Evolutionary conservation across 108 stramenopile genomes (phyloP).

Genomic region (Skeletonema grethae): DNA sequence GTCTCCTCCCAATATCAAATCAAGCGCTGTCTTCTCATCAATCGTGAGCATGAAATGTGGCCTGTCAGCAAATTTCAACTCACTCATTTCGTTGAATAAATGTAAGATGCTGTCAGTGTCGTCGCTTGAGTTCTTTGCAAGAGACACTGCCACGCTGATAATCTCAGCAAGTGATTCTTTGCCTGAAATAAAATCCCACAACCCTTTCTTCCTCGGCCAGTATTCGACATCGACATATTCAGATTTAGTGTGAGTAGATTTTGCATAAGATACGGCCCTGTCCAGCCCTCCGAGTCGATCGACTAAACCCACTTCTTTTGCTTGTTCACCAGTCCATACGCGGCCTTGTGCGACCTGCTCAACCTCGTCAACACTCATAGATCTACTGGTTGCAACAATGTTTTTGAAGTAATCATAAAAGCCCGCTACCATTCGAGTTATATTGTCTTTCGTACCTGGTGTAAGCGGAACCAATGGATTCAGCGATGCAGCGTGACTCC

Average conservation of each 20-base stretch:
- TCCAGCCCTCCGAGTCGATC: conserved; percentile 76
- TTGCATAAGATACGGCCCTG: conserved; percentile 71
- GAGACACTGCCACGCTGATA: neutral
- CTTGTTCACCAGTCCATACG: conserved; percentile 82
- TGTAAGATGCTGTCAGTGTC: neutral
- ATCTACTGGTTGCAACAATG: conserved; percentile 61
- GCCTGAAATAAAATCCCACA: conserved; percentile 2
- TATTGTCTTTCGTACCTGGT: conserved; percentile 55
- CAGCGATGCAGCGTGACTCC: conserved; percentile 54
- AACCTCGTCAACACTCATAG: conserved; percentile 52
- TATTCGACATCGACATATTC: conserved; percentile 49
- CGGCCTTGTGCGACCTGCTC: conserved; percentile 64
- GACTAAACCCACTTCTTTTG: conserved; percentile 65
- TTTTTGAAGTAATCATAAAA: conserved; percentile 73
- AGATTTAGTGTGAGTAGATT: conserved; percentile 48
- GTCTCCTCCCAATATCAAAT: conserved; percentile 21
- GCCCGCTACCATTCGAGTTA: conserved; percentile 48
- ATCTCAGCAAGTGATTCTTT: conserved; percentile 1
- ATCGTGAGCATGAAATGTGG: conserved; percentile 37
- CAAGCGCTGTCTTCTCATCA: conserved; percentile 35
- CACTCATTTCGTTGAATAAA: conserved; percentile 3
- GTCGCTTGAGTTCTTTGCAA: neutral
- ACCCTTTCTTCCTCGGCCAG: conserved; percentile 50
- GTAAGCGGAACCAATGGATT: conserved; percentile 67
- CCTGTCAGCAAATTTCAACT: conserved; percentile 20